Evolutionary conservation across 192 early-diverging fungal species (phyloP).

Genomic region (Dissophora globulifera): DNA sequence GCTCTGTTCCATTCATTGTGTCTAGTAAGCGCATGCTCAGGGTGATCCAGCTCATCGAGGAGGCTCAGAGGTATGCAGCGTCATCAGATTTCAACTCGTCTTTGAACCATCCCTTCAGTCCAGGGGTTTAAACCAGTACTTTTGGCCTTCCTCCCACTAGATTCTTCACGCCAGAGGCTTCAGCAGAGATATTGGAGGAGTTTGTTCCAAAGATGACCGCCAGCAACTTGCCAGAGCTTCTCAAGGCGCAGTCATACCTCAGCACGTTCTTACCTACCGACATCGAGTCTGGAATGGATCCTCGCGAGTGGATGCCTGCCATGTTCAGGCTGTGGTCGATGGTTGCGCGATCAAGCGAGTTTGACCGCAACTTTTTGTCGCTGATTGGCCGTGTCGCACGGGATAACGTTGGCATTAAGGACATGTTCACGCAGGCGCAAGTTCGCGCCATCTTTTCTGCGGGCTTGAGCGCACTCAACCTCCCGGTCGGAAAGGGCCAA

Average conservation of each 20-base stretch:
- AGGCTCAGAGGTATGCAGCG: slow-evolving; percentile 57
- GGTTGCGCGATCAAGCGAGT: slow-evolving; percentile 64
- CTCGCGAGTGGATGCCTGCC: slow-evolving; percentile 79
- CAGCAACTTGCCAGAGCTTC: slow-evolving; percentile 69
- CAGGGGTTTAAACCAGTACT: too few relatives aligned
- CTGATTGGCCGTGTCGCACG: slow-evolving; percentile 76
- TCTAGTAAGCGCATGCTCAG: slow-evolving; percentile 62
- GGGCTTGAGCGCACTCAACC: slow-evolving; percentile 57
- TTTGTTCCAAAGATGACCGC: slow-evolving; percentile 80
- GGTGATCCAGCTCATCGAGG: slow-evolving; percentile 59
- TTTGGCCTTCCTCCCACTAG: slow-evolving; percentile 26
- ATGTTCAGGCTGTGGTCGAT: slow-evolving; percentile 88
- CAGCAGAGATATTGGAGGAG: slow-evolving; percentile 80
- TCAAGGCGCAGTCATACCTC: slow-evolving; percentile 68
- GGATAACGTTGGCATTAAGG: slow-evolving; percentile 55
- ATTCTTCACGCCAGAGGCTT: slow-evolving; percentile 74
- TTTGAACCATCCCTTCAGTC: too few relatives aligned
- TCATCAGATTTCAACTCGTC: too few relatives aligned
- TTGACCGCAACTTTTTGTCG: slow-evolving; percentile 77
- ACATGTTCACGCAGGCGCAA: slow-evolving; percentile 70
- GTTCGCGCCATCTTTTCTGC: slow-evolving; percentile 66
- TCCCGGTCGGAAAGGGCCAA: slow-evolving; percentile 66
- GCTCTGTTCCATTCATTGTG: not conserved
- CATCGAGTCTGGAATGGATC: slow-evolving; percentile 42
- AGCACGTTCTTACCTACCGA: slow-evolving; percentile 76